phyloP scores from a whole-genome alignment of 2,329 filamentous ascomycete species.

The Sclerotinia borealis region DNA sequence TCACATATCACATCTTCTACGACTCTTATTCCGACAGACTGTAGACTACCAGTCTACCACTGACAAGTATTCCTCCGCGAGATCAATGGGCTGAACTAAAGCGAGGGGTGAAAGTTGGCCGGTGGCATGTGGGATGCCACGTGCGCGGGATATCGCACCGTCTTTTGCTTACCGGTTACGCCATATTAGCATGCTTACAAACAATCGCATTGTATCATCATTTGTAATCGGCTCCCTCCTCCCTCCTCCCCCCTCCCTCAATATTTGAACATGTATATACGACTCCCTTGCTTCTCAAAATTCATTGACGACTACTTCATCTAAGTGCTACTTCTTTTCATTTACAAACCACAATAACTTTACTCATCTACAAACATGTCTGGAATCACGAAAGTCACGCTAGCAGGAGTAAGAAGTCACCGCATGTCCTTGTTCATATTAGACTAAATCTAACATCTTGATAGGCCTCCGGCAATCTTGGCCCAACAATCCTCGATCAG shows the following conservation, averaged over 20 bases:
- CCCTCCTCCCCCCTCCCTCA: neutral
- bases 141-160: neutral
- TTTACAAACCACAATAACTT: neutral
- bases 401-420: slow-evolving; percentile 20
- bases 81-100: neutral
- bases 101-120: neutral
- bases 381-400: slow-evolving; percentile 21
- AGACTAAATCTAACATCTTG: neutral
- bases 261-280: neutral
- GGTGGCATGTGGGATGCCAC: neutral
- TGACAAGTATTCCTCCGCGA: neutral
- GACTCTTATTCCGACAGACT: no score
- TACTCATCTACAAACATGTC: slow-evolving; percentile 16
- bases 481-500: slow-evolving; percentile 23
- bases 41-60: no score
- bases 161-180: neutral
- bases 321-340: neutral
- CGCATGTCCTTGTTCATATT: neutral
- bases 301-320: neutral
- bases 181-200: neutral
- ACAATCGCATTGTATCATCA: neutral
- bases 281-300: neutral
- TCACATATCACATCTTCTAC: no score
- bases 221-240: neutral
- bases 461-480: slow-evolving; percentile 25